phyloP scores from a whole-genome alignment of 2,329 filamentous ascomycete species.

The Neonectria sp. region DNA sequence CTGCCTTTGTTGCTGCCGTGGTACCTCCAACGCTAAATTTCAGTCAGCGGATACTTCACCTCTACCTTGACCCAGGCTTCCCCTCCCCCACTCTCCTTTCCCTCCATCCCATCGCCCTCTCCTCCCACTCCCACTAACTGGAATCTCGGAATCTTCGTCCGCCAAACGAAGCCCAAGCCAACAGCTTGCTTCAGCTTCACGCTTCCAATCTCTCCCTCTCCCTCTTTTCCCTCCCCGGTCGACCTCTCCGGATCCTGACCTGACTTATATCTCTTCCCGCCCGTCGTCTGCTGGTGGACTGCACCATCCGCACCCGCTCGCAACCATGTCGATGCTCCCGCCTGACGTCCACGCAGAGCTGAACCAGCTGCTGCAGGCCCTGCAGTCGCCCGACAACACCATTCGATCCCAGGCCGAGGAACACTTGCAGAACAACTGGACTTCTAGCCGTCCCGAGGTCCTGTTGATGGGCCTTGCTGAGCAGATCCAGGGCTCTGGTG shows the following conservation, averaged over 20 bases:
- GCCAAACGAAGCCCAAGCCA: constrained; percentile 39
- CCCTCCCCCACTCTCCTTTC: constrained; percentile 48
- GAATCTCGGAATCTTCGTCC: constrained; percentile 44
- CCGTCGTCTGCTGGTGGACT: constrained; percentile 49
- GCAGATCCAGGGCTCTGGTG: constrained; percentile 85
- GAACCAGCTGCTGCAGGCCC: constrained; percentile 86
- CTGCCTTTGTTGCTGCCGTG: constrained; percentile 6
- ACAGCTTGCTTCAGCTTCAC: constrained; percentile 37
- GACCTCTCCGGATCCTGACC: constrained; percentile 30
- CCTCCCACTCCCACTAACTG: constrained; percentile 44
- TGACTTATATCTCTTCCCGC: constrained; percentile 23
- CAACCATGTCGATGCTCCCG: constrained; percentile 86
- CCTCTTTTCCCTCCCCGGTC: constrained; percentile 9
- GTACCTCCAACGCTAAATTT: constrained; percentile 22
- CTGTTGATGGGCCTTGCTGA: constrained; percentile 95
- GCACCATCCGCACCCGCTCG: constrained; percentile 46
- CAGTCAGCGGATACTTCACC: constrained; percentile 1
- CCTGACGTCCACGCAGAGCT: constrained; percentile 89
- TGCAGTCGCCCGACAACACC: constrained; percentile 91
- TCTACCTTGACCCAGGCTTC: constrained; percentile 37
- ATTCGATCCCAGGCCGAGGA: constrained; percentile 90
- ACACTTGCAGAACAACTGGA: constrained; percentile 93
- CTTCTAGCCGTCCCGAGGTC: constrained; percentile 83
- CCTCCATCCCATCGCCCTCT: constrained; percentile 43
- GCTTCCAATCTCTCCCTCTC: constrained; percentile 14